Evolutionary conservation across 2,329 filamentous ascomycete genomes (phyloP).

Genomic region (Biscogniauxia sp.): DNA sequence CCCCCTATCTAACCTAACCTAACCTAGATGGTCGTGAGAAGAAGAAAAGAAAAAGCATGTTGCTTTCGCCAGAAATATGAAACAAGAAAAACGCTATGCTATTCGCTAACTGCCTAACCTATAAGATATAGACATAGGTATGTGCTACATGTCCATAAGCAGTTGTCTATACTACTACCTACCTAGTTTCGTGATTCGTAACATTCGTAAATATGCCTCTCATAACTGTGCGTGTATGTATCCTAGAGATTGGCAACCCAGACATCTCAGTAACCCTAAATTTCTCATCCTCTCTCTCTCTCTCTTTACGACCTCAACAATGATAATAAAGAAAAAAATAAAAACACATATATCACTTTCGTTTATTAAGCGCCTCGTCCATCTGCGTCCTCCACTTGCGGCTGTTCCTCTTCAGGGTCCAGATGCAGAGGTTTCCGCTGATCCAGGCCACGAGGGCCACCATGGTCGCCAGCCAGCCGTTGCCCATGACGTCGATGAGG

Average conservation of each 20-base stretch:
- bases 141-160: neutral
- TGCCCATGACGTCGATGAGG: conserved; percentile 67
- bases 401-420: conserved; percentile 58
- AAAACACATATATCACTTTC: neutral
- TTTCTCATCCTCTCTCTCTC: neutral
- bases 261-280: neutral
- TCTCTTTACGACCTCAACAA: neutral
- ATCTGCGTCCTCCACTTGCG: conserved; percentile 62
- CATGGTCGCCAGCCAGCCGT: conserved; percentile 73
- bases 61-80: no score
- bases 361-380: conserved; percentile 45
- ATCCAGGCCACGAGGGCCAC: conserved; percentile 52
- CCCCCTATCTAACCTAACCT: no score
- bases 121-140: no score
- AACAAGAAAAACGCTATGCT: neutral
- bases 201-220: neutral
- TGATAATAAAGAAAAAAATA: neutral
- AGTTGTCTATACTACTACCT: neutral
- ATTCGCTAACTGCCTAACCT: neutral
- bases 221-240: neutral
- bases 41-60: no score
- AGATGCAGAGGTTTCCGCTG: conserved; percentile 57
- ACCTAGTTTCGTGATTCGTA: neutral
- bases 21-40: no score
- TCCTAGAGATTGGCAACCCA: neutral